Base-by-base conservation (phyloP, 2,329 filamentous ascomycete species). In the Bipolaris cookei region DNA sequence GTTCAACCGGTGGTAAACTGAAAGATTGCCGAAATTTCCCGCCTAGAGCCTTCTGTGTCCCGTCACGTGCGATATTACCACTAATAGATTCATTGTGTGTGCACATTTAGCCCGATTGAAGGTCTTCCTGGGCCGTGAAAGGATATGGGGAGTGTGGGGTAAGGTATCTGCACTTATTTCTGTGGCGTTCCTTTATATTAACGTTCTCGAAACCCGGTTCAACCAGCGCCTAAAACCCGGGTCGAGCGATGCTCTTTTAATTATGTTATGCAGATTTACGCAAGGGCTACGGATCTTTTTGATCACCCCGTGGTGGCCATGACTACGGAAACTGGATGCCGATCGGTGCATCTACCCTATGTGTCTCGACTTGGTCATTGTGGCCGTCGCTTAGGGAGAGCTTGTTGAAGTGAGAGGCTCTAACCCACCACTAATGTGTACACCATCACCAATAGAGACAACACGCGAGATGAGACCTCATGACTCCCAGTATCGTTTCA, bases 401-500 rank as follows among this genome's bases (percentile, higher is more conserved):
- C 43, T 48, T 47, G 46, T 53, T 20, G 38, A 53, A 54, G 46
- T 47, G 43, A 53, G 35, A 53, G 42, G 54, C 49, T 43, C 23
- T 16, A 35, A 53, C 42, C 30, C 23, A 46, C 43, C 30, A 53
- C 21, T 30, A 34, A 43, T 23, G 16, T 57, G 30, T 51, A 57
- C 38, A 53, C 55, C 55, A 54, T 43, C 43, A 57, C 55, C 32
- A 30, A 57, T 44, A 28, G 47, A 49, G 44, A 41, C 50, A 49
- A 34, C 23, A 42, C 23, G 35, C 44, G 42, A 54, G 44, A 45
- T 45, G 50, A 54, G 23, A 47, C 23, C 55, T 54, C 50, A 49
- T 57, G 55, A 57, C 55, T 20, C 38, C 34, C 34, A 44, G 45
- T n/a, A 43, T 28, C 53, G 58, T 37, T 57, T 64, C 55, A 50